Evolutionary conservation across 495 filamentous ascomycete genomes (phyloP), one percentile per base, ranked within the genome.

Genomic region (Talaromyces wortmannii): DNA sequence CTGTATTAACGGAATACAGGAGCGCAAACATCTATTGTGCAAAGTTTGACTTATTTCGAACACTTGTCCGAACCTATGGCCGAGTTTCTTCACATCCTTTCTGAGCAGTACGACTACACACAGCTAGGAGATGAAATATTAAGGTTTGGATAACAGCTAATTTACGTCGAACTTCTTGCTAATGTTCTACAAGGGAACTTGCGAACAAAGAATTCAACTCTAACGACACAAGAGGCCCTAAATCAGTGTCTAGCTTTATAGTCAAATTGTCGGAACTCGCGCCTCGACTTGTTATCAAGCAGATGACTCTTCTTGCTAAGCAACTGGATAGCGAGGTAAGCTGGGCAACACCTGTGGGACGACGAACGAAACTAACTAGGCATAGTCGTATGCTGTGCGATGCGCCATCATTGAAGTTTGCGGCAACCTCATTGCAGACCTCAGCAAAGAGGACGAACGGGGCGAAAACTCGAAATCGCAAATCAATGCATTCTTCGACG

Each of bases 41-140:
- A 97, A 64, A 97, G 91, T 62, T 73, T 99, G 55, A 94, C 95
- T 0, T 99, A 99, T 69, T 99, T 97, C 56, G 94, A 99, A 68
- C 94, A 99, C 67, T 72, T 99, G 13, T 91, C 94, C 0, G 94
- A 99, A 66, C 95, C 95, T 0, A 99, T 99, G 94, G 95, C 94
- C 17, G 94, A 99, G 68, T 96, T 97, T 61, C 75, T 97, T 0
- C 92, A 97, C 59, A 99, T 99, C 61, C 78, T 99, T 23, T 82
- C 89, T 0, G 92, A 97, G 63, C 91, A 97, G 80, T 99, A 97
- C 73, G 94, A 99, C 70, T 96, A 97, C 64, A 89, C 92, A 7
- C 94, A 99, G 63, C 78, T 99, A 6, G 85, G 90, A 0, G 95
- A 97, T 68, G 95, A 97, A 66, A 88, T 97, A 47, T 67, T 98